phyloP scores from a whole-genome alignment of 177 flowering plant genomes.

The Viscum album region DNA sequence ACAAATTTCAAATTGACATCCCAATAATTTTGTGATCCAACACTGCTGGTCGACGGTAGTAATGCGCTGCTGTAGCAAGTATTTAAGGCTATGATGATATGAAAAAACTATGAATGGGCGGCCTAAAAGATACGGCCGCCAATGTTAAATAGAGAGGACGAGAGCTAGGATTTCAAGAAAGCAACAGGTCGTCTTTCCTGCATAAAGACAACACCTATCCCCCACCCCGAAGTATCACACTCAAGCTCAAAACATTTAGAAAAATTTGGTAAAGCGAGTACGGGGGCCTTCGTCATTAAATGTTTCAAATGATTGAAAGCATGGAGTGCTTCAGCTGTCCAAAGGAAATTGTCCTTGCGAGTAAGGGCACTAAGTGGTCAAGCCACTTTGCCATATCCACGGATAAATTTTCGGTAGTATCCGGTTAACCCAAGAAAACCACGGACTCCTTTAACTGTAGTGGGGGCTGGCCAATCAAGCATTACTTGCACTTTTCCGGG shows the following conservation, averaged over 20 bases:
- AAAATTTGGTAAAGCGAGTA: background rate
- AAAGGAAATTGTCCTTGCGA: background rate
- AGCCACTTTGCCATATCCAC: background rate
- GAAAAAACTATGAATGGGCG: background rate
- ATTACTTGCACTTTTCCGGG: background rate
- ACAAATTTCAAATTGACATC: background rate
- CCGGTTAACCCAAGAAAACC: background rate
- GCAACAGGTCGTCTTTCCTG: background rate
- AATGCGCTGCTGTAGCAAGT: background rate
- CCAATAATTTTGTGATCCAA: background rate
- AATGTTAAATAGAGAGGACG: no score
- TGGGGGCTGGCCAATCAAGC: background rate
- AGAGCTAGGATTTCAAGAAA: background rate
- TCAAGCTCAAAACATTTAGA: background rate
- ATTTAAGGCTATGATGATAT: background rate
- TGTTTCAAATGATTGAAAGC: background rate
- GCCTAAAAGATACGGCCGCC: background rate
- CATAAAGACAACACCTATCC: background rate
- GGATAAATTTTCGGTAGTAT: background rate
- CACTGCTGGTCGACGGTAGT: background rate
- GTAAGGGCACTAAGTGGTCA: background rate
- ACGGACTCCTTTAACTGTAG: background rate
- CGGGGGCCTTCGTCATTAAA: background rate
- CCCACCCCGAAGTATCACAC: background rate
- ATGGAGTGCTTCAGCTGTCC: background rate